Evolutionary conservation across 257 asterid species (phyloP).

Genomic region (Solanum stenotomum): DNA sequence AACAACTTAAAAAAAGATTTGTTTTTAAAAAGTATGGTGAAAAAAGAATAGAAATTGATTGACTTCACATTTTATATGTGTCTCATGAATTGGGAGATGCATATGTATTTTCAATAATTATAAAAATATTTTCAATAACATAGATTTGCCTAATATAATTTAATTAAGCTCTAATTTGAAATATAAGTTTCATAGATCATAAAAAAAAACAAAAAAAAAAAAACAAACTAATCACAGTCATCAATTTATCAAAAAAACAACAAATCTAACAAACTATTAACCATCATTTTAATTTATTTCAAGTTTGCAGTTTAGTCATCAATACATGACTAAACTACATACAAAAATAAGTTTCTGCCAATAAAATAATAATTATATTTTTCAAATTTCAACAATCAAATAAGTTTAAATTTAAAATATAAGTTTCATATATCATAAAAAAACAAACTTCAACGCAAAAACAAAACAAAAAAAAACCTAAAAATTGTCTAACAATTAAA

Average conservation of each 20-base stretch:
- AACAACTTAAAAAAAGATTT: not conserved
- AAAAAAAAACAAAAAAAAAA: too few species aligned
- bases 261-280: not conserved
- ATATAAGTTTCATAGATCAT: not conserved
- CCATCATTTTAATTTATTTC: too few species aligned
- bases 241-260: too few species aligned
- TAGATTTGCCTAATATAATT: too few species aligned
- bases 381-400: not conserved
- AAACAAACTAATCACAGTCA: not conserved
- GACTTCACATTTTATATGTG: not conserved
- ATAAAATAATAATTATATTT: too few species aligned
- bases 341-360: not conserved
- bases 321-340: not conserved
- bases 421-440: too few species aligned
- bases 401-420: too few species aligned
- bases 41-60: too few species aligned
- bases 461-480: too few species aligned
- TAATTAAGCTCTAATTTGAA: not conserved
- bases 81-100: not conserved
- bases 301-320: not conserved
- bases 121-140: too few species aligned
- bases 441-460: not conserved
- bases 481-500: too few species aligned
- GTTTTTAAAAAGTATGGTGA: not conserved
- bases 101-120: too few species aligned